These are phyloP conservation scores for Plantago elongata DNA, from an alignment of 257 asterid species.

Conservation along the genomic window DNA sequence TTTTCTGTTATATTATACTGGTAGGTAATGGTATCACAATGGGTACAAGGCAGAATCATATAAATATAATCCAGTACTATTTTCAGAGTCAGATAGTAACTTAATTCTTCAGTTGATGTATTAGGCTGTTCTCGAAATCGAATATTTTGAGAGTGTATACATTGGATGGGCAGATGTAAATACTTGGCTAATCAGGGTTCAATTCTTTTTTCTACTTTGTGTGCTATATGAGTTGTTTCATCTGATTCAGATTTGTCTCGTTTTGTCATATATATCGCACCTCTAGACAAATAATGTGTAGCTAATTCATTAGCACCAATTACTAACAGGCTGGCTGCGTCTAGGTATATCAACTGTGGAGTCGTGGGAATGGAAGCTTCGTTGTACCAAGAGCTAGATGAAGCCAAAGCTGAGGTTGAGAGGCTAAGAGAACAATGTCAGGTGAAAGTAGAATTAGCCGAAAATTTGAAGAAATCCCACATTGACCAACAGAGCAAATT, in stretches of 20 bases:
- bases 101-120: background rate
- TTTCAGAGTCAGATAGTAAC: too few species aligned
- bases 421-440: conserved; percentile 48
- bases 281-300: background rate
- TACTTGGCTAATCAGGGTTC: too few species aligned
- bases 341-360: conserved; percentile 16
- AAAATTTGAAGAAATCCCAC: conserved; percentile 57
- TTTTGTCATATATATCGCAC: too few species aligned
- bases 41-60: too few species aligned
- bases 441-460: conserved; percentile 49
- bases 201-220: background rate
- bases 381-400: conserved; percentile 67
- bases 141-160: background rate
- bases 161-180: too few species aligned
- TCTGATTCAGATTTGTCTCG: too few species aligned
- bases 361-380: conserved; percentile 43
- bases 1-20: too few species aligned
- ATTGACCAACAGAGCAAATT: conserved; percentile 48
- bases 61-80: background rate
- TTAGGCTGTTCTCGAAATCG: background rate
- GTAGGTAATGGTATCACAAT: too few species aligned
- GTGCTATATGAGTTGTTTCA: background rate
- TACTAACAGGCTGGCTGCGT: conserved; percentile 19
- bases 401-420: conserved; percentile 60
- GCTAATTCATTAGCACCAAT: background rate